These are phyloP conservation scores for Anthoceros angustus DNA, from an alignment of 225 moss, liverwort and hornwort genomes.

Conservation along the genomic window DNA sequence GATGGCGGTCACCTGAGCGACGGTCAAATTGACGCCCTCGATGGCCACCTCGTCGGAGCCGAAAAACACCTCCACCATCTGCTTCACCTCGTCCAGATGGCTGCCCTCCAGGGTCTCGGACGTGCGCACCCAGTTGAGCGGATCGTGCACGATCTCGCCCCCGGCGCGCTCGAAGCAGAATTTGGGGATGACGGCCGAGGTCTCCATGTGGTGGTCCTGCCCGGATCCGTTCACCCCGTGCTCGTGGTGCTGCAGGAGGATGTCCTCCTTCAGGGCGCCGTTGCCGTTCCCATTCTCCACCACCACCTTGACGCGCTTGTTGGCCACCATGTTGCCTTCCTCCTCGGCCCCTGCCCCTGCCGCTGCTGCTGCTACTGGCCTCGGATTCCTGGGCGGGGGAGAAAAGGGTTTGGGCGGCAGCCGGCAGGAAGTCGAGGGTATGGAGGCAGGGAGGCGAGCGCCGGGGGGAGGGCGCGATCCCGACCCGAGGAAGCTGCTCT, in stretches of 20 bases:
- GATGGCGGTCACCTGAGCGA: neutral
- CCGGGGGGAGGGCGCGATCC: too few relatives aligned
- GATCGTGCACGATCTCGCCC: constrained; percentile 3
- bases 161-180: constrained; percentile 4
- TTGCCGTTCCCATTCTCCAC: neutral
- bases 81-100: constrained; percentile 4
- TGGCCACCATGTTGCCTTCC: neutral
- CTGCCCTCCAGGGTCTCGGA: neutral
- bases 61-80: neutral
- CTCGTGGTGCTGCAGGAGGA: neutral
- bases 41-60: neutral
- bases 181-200: neutral
- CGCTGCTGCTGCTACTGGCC: neutral
- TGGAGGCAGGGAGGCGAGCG: too few relatives aligned
- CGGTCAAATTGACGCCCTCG: constrained; percentile 1
- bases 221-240: too few relatives aligned
- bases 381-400: too few relatives aligned
- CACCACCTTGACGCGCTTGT: constrained; percentile 4
- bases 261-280: neutral
- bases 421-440: too few relatives aligned
- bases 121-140: constrained; percentile 1
- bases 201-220: neutral
- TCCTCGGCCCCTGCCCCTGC: neutral
- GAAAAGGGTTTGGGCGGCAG: too few relatives aligned
- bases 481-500: too few relatives aligned